Evolutionary conservation across 2,329 filamentous ascomycete species (phyloP).

Genomic region (Coleophoma eucalyptorum): DNA sequence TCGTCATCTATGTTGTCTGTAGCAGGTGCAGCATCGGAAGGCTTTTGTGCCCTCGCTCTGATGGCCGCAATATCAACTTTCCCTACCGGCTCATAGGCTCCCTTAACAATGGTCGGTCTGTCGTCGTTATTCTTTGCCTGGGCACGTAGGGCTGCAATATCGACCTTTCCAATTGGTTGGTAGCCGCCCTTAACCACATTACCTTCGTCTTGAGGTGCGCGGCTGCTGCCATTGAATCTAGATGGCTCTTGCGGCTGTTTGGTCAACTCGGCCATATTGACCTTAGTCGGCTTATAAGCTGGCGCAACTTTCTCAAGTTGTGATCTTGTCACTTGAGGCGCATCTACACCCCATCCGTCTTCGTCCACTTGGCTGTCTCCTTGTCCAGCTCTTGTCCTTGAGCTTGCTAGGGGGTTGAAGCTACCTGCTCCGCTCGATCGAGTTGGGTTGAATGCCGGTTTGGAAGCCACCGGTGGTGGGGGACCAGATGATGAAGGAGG

Average conservation of each 20-base stretch:
- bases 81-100: constrained; percentile 88
- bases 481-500: constrained; percentile 34
- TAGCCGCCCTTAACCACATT: constrained; percentile 84
- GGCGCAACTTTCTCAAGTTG: constrained; percentile 88
- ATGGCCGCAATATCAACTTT: constrained; percentile 98
- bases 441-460: constrained; percentile 88
- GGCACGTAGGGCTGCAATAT: constrained; percentile 84
- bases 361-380: constrained; percentile 60
- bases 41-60: constrained; percentile 74
- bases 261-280: constrained; percentile 84
- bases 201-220: constrained; percentile 37
- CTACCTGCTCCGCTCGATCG: constrained; percentile 34
- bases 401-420: constrained; percentile 67
- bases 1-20: constrained; percentile 39
- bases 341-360: constrained; percentile 94
- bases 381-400: constrained; percentile 53
- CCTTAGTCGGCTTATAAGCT: constrained; percentile 92
- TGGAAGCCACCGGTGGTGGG: constrained; percentile 70
- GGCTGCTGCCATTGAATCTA: constrained; percentile 46
- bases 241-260: constrained; percentile 67
- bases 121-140: constrained; percentile 67
- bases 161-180: constrained; percentile 94
- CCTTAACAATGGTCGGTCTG: constrained; percentile 80
- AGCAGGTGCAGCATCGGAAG: constrained; percentile 32
- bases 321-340: constrained; percentile 81